These are phyloP conservation scores for Dictyostelium citrinum DNA, from an alignment of 78 protist genomes.

Conservation along the genomic window DNA sequence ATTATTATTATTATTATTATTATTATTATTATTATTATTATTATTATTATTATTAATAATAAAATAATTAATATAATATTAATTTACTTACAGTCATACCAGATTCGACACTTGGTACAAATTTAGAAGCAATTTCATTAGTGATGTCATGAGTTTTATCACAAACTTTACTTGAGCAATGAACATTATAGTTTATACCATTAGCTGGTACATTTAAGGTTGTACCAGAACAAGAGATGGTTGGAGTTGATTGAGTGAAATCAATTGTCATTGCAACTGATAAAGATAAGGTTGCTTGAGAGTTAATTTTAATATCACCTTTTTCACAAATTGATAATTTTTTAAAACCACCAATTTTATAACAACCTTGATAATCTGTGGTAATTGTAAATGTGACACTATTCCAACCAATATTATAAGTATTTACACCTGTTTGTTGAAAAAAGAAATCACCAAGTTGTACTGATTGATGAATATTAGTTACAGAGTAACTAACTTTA, in stretches of 20 bases:
- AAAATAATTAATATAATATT: no score
- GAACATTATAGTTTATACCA: constrained; percentile 11
- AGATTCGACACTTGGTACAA: background rate
- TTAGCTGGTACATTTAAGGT: background rate
- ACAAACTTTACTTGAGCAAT: constrained; percentile 18
- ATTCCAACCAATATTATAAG: background rate
- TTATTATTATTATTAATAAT: no score
- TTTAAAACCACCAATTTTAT: background rate
- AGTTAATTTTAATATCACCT: background rate
- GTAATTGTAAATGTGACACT: background rate
- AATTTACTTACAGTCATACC: background rate
- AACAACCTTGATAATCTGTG: constrained; percentile 11
- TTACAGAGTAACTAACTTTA: background rate
- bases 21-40: no score
- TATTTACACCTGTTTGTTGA: background rate
- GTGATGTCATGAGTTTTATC: constrained; percentile 32
- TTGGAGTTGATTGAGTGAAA: background rate
- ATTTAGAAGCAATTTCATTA: background rate
- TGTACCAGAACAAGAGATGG: background rate
- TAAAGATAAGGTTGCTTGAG: background rate
- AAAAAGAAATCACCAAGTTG: background rate
- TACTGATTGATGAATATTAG: constrained; percentile 1
- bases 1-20: no score
- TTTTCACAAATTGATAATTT: constrained; percentile 12
- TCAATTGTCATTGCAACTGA: background rate